Evolutionary conservation across 768 basidiomycete species (phyloP), one percentile per base, ranked within the genome.

Genomic region (Amanita exitialis): DNA sequence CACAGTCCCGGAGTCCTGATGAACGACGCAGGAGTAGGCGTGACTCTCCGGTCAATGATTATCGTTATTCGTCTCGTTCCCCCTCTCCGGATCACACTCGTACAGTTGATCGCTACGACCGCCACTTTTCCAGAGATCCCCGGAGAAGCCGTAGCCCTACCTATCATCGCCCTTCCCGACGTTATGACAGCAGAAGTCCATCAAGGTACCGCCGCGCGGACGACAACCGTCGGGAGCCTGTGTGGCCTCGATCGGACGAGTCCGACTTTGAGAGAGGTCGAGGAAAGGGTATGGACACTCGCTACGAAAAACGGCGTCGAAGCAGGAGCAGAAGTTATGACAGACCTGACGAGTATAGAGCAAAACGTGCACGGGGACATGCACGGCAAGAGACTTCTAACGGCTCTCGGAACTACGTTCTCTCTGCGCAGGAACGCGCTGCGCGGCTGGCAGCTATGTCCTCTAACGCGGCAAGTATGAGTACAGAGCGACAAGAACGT

Each of bases 381-480:
- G 69, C 75, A 5, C 61, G 63, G 3, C 61, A 53, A 30, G 55
- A 56, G 18, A 36, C 55, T 15, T 49, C 56, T 12, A 53, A 56
- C 9, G 57, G 64, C 45, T 59, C 66, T 39, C 60, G 53, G 34
- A 54, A 39, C 47, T 58, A 59, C 21, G 43, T 53, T 15, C 47
- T 49, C n/a, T 52, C 54, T 47, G 62, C 66, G 6, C 72, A 75
- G 1, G 85, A 83, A 25, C 84, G 93, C 30, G 82, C 83, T 3
- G 86, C 88, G 23, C 83, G 89, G n/a, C 72, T 98, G 25, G 94
- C 90, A 0, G 86, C 91, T 4, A 98, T 98, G 95, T 68, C 83
- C 20, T 67, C 75, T 1, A 79, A 84, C 53, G 95, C 95, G 1
- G 64, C 71, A n/a, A 64, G 66, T 6, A 74, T 91, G 69, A 76